phyloP scores from a whole-genome alignment of 2,329 filamentous ascomycete species.

The Cladophialophora psammophila region DNA sequence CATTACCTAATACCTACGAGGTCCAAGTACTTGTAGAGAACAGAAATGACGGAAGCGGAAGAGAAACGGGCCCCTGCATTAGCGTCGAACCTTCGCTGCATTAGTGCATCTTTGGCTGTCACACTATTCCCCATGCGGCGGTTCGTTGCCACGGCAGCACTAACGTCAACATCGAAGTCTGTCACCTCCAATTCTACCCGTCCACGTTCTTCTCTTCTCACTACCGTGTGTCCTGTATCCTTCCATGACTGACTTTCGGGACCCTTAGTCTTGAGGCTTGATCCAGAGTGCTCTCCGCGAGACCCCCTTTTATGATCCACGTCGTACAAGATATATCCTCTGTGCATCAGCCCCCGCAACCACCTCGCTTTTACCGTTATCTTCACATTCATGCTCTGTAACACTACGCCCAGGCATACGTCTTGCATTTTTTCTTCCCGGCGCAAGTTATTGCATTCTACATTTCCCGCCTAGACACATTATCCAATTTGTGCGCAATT shows the following conservation, averaged over 20 bases:
- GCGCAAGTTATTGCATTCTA: slow-evolving; percentile 18
- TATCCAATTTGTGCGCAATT: background rate
- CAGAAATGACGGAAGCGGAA: background rate
- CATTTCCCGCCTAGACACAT: slow-evolving; percentile 12
- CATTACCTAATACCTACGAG: background rate
- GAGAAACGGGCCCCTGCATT: slow-evolving; percentile 27
- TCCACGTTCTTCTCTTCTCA: background rate
- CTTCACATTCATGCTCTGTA: slow-evolving; percentile 23
- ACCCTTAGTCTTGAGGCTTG: slow-evolving; percentile 16
- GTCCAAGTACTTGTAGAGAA: no score
- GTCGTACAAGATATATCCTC: slow-evolving; percentile 22
- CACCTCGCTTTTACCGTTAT: background rate
- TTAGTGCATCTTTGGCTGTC: background rate
- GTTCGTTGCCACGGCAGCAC: slow-evolving; percentile 11
- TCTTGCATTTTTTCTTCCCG: slow-evolving; percentile 12
- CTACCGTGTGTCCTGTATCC: background rate
- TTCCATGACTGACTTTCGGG: background rate
- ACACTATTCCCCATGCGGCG: background rate
- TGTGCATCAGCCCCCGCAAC: background rate
- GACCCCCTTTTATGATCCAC: slow-evolving; percentile 13
- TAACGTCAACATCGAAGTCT: slow-evolving; percentile 9
- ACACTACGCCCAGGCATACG: background rate
- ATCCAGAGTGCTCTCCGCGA: slow-evolving; percentile 5
- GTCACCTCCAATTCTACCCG: background rate
- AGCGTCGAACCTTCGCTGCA: slow-evolving; percentile 8